Conservation (phyloP, 345 rosid species). For the Ceriops tagal region DNA sequence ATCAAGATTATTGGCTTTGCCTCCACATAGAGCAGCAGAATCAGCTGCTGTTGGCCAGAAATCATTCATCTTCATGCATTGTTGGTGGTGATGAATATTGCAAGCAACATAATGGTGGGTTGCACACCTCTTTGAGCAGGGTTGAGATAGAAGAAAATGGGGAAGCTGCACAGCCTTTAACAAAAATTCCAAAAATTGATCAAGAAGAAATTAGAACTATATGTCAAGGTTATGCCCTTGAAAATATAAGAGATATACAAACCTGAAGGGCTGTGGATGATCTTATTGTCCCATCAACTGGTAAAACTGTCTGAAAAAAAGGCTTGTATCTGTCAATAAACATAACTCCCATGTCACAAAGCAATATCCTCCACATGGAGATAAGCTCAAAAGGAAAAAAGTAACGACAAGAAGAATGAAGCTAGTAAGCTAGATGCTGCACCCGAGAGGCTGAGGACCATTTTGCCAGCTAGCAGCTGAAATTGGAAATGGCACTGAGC, state of each 20-base stretch:
- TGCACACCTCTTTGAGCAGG: slow-evolving; percentile 51
- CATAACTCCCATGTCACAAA: neutral
- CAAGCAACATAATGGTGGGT: slow-evolving; percentile 54
- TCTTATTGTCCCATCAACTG: slow-evolving; percentile 31
- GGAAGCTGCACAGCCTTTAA: slow-evolving; percentile 28
- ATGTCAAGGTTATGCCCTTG: too few relatives aligned
- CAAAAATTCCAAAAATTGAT: slow-evolving; percentile 4
- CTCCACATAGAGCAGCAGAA: slow-evolving; percentile 27
- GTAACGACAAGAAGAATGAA: neutral
- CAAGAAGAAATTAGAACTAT: neutral
- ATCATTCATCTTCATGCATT: slow-evolving; percentile 35
- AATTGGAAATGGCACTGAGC: slow-evolving; percentile 35
- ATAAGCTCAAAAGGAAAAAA: slow-evolving; percentile 8
- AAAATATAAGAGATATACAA: neutral
- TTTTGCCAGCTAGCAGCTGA: slow-evolving; percentile 34
- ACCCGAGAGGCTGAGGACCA: slow-evolving; percentile 43
- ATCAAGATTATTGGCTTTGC: slow-evolving; percentile 27
- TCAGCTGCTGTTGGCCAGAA: slow-evolving; percentile 36
- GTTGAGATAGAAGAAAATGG: slow-evolving; percentile 34
- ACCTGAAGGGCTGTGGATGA: slow-evolving; percentile 40
- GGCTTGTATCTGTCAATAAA: slow-evolving; percentile 35
- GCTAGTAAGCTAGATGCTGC: slow-evolving; percentile 7
- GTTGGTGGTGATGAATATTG: slow-evolving; percentile 51
- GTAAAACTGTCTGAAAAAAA: slow-evolving; percentile 27
- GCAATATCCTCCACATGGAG: neutral